phyloP scores from a whole-genome alignment of 768 basidiomycete genomes.

The Mycena latifolia region DNA sequence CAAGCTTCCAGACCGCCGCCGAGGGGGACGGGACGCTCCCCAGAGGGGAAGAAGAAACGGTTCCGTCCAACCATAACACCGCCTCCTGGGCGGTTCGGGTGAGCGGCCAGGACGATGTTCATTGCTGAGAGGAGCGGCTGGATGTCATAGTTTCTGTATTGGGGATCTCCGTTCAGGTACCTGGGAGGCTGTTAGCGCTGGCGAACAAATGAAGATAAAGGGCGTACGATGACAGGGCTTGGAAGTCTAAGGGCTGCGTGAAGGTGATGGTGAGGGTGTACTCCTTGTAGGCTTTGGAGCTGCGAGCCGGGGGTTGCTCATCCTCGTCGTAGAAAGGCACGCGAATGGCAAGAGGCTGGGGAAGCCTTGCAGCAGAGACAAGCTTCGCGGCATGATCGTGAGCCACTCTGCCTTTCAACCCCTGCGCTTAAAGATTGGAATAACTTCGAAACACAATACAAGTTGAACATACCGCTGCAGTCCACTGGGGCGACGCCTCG shows the following conservation, averaged over 20 bases:
- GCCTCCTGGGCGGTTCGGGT: constrained; percentile 64
- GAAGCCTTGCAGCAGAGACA: constrained; percentile 59
- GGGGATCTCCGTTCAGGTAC: constrained; percentile 66
- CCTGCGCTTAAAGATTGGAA: not conserved
- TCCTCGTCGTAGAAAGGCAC: constrained; percentile 65
- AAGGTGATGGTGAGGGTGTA: constrained; percentile 60
- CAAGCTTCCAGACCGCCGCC: constrained; percentile 68
- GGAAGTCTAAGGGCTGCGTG: constrained; percentile 63
- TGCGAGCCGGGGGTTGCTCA: constrained; percentile 55
- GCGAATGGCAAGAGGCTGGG: constrained; percentile 57
- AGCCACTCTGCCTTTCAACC: constrained; percentile 52
- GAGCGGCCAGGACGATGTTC: constrained; percentile 72
- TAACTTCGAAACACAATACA: not conserved
- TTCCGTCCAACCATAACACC: constrained; percentile 76
- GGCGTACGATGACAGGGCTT: constrained; percentile 57
- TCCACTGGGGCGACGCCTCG: constrained; percentile 64
- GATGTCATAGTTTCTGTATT: constrained; percentile 69
- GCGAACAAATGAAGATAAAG: constrained; percentile 47
- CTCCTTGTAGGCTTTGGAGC: constrained; percentile 54
- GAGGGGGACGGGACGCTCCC: constrained; percentile 64
- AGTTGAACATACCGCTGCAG: constrained; percentile 2
- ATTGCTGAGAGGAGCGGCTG: constrained; percentile 71
- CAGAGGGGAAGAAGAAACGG: constrained; percentile 71
- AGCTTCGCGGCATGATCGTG: constrained; percentile 69
- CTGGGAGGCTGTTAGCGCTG: constrained; percentile 50